phyloP scores from a whole-genome alignment of 192 early-diverging fungal genomes.

The Physocladia obscura region DNA sequence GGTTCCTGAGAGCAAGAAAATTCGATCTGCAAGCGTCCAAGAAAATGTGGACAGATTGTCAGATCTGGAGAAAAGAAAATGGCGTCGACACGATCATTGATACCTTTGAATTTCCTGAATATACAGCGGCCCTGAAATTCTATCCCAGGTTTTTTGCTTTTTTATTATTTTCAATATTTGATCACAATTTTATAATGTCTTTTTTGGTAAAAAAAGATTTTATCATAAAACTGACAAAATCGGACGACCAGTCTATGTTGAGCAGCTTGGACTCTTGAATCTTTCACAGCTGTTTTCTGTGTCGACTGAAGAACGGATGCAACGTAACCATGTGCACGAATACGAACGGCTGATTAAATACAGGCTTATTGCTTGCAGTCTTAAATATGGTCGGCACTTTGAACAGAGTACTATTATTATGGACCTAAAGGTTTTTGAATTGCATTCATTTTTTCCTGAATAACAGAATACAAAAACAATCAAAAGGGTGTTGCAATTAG shows the following conservation, averaged over 20 bases:
- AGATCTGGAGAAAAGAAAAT: slow-evolving; percentile 66
- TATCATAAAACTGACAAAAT: slow-evolving; percentile 91
- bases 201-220: slow-evolving; percentile 39
- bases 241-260: slow-evolving; percentile 89
- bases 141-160: slow-evolving; percentile 47
- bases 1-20: slow-evolving; percentile 73
- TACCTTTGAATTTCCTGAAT: slow-evolving; percentile 65
- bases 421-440: slow-evolving; percentile 66
- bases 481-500: slow-evolving; percentile 75
- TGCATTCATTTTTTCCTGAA: not conserved
- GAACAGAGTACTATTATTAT: slow-evolving; percentile 87
- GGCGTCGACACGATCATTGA: slow-evolving; percentile 54
- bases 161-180: not conserved
- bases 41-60: slow-evolving; percentile 71
- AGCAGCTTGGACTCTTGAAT: slow-evolving; percentile 77
- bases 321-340: slow-evolving; percentile 71
- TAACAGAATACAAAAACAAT: not conserved
- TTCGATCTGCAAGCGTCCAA: slow-evolving; percentile 65
- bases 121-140: slow-evolving; percentile 57
- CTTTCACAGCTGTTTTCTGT: slow-evolving; percentile 60
- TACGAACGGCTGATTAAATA: slow-evolving; percentile 72
- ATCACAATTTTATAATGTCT: not conserved
- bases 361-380: slow-evolving; percentile 76
- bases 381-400: slow-evolving; percentile 61
- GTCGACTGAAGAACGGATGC: slow-evolving; percentile 69